Percentiles rank a stretch among this genome's conserved stretches.
phyloP scores from a whole-genome alignment of 257 asterid species.

The Catharanthus roseus region DNA sequence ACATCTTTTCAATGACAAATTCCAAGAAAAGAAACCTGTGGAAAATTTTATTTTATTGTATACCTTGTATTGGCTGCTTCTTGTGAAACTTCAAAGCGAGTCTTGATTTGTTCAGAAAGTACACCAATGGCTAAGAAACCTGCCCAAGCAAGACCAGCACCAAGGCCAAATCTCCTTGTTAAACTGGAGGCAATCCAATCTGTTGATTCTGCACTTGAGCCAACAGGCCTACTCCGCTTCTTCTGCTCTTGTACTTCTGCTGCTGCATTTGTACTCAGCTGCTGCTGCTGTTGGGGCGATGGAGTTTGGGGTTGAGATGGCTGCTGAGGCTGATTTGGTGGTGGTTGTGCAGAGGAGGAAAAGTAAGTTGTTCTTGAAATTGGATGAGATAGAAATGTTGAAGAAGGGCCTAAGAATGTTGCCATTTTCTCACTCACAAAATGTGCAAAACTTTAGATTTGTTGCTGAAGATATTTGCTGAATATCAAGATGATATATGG shows the following conservation, averaged over 20 bases:
- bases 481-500: slow-evolving; percentile 16
- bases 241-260: slow-evolving; percentile 27
- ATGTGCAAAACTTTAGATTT: neutral
- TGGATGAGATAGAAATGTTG: slow-evolving; percentile 51
- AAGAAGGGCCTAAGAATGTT: slow-evolving; percentile 52
- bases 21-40: no score
- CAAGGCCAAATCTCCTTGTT: slow-evolving; percentile 82
- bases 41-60: no score
- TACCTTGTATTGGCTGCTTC: slow-evolving; percentile 67
- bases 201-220: slow-evolving; percentile 50
- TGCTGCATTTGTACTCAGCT: slow-evolving; percentile 26
- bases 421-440: slow-evolving; percentile 37
- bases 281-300: slow-evolving; percentile 33
- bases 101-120: slow-evolving; percentile 81
- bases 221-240: slow-evolving; percentile 15
- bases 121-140: slow-evolving; percentile 76
- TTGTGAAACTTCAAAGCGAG: slow-evolving; percentile 70
- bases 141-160: slow-evolving; percentile 91
- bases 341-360: slow-evolving; percentile 51
- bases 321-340: slow-evolving; percentile 41
- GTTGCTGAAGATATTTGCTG: slow-evolving; percentile 21
- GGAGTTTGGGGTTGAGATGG: slow-evolving; percentile 32
- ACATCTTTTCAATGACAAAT: no score
- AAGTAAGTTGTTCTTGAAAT: slow-evolving; percentile 31
- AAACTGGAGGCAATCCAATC: slow-evolving; percentile 75